Base-by-base conservation (phyloP, 345 rosid genomes). In the Turnera subulata region DNA sequence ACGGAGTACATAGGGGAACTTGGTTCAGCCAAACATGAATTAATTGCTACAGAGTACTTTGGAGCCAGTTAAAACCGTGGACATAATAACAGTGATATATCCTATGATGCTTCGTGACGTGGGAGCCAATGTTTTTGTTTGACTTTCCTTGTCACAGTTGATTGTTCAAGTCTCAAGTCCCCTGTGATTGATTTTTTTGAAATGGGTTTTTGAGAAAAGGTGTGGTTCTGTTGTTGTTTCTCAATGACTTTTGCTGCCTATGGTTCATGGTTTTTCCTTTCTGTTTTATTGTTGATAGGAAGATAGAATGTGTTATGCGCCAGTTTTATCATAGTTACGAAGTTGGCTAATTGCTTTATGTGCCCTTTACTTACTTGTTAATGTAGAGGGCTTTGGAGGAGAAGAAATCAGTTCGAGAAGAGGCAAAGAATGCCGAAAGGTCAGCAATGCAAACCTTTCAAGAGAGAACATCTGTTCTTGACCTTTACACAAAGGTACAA, bases 361-460 rank as follows among this genome's bases (percentile, higher is more conserved):
- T n/a, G n/a, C n/a, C n/a, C 2, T 42, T 33, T 37, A 37, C n/a
- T 13, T 56, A 22, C 16, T 5, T 25, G 2, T 47, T 43, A n/a
- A n/a, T n/a, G n/a, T n/a, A 93, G 99, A 77, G 86, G 48, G 72
- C 92, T 61, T 51, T 93, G 63, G 96, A 89, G 68, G 99, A 90
- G 82, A 93, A 84, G 74, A 87, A 78, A 74, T 53, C 42, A 22
- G 63, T 75, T 65, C 68, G 78, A 2, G 90, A 81, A 67, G 90
- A 85, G 64, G 90, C 88, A 63, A 78, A 69, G 74, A 74, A 78
- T 68, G 82, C 92, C 56, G 95, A 88, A 70, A 81, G 74, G 67
- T 67, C 47, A 50, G 92, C 95, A 21, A 78, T 80, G 82, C 75
- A 81, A 46, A 68, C 79, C 51, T 87, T 78, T 67, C 88, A 85